phyloP scores from a whole-genome alignment of 2,329 filamentous ascomycete genomes.

The Camptophora hylomeconis region DNA sequence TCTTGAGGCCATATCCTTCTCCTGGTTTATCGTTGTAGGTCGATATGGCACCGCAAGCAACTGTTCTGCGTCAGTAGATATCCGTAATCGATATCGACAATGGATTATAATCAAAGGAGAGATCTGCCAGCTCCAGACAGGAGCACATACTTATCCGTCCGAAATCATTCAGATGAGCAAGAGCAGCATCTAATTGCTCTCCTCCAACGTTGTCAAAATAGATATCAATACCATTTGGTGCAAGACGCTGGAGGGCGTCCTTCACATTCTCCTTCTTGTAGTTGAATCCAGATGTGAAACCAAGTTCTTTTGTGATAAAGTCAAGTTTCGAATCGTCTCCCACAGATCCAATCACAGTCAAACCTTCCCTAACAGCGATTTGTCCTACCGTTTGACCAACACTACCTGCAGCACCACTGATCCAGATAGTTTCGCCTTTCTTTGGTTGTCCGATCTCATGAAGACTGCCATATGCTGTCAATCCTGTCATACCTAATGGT shows the following conservation, averaged over 20 bases:
- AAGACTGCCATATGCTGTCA: slow-evolving; percentile 62
- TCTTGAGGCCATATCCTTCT: slow-evolving; percentile 48
- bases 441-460: slow-evolving; percentile 64
- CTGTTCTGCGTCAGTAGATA: slow-evolving; percentile 6
- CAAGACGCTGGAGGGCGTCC: slow-evolving; percentile 56
- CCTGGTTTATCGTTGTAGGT: slow-evolving; percentile 42
- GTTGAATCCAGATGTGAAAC: slow-evolving; percentile 67
- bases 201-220: slow-evolving; percentile 75
- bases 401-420: slow-evolving; percentile 66
- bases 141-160: slow-evolving; percentile 54
- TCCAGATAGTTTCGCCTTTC: slow-evolving; percentile 69
- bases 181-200: slow-evolving; percentile 56
- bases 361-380: slow-evolving; percentile 66
- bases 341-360: slow-evolving; percentile 67
- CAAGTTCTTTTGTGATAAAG: slow-evolving; percentile 56
- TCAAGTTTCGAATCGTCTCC: slow-evolving; percentile 69
- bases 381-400: slow-evolving; percentile 77
- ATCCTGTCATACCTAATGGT: slow-evolving; percentile 63
- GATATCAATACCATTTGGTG: slow-evolving; percentile 67
- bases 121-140: slow-evolving; percentile 16
- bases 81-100: too few relatives aligned
- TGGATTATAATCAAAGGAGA: background rate
- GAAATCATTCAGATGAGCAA: slow-evolving; percentile 49
- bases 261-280: slow-evolving; percentile 69
- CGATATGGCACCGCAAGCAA: slow-evolving; percentile 45